phyloP scores from a whole-genome alignment of 2,329 filamentous ascomycete species.

The Clonostachys byssicola region DNA sequence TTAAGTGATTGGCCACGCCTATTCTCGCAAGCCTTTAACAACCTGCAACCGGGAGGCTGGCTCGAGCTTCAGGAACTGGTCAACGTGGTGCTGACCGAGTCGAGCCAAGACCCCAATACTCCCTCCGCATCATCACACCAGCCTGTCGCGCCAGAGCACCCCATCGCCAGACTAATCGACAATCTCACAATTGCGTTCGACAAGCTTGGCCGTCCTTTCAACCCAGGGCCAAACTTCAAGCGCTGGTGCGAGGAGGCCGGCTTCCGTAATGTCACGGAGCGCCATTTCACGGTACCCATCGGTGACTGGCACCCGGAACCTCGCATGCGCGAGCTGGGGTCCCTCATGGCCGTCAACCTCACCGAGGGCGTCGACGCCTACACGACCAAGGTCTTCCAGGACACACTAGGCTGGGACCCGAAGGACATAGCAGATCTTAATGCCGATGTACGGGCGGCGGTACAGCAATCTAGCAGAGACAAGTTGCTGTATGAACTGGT shows the following conservation, averaged over 20 bases:
- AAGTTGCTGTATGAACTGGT: no score
- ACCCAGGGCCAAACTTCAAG: constrained; percentile 24
- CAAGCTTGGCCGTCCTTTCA: constrained; percentile 27
- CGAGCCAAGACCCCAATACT: constrained; percentile 18
- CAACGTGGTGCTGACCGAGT: no score
- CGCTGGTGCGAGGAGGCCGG: constrained; percentile 40
- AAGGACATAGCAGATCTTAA: constrained; percentile 16
- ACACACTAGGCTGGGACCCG: constrained; percentile 24
- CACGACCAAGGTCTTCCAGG: constrained; percentile 26
- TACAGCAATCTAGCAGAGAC: no score
- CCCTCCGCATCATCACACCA: constrained; percentile 34
- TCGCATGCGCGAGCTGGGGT: constrained; percentile 31
- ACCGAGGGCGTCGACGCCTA: constrained; percentile 29
- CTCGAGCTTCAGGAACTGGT: constrained; percentile 47
- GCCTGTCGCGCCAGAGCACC: constrained; percentile 29
- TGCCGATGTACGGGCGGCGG: no score
- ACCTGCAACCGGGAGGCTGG: constrained; percentile 47
- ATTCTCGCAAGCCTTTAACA: constrained; percentile 48
- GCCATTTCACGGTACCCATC: constrained; percentile 46
- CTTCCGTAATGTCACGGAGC: constrained; percentile 50
- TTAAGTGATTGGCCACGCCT: constrained; percentile 43
- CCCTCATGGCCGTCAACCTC: constrained; percentile 29
- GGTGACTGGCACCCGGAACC: constrained; percentile 32
- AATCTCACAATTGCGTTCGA: constrained; percentile 32
- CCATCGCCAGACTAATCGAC: constrained; percentile 31